Evolutionary conservation across 2,329 filamentous ascomycete genomes (phyloP), one percentile per base, ranked within the genome.

Genomic region (Fusarium sulawesiense): DNA sequence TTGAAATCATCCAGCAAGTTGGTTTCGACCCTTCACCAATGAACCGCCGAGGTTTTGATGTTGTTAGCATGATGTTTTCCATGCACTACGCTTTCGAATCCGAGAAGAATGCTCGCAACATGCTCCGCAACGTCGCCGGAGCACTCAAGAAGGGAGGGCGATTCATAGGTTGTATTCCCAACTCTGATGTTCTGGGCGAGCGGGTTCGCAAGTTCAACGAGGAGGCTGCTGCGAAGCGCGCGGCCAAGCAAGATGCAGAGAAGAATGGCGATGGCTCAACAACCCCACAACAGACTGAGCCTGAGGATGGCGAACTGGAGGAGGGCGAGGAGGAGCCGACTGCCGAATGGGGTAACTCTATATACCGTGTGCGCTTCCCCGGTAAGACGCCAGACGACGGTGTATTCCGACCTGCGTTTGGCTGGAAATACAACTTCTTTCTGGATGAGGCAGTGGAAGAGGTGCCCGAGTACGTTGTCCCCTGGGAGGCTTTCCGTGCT

Each of bases 21-120:
- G 96, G 96, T 23, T 97, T 97, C 73, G 93, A 97, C 76, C 84
- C 87, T 1, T 91, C 90, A 83, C 75, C 92, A 84, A 82, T 92
- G 89, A 80, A 90, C 66, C 89, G 89, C 56, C 91, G 91, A 58
- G 94, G 95, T 6, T 99, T 98, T 75, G 96, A 99, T 78, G 92
- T 98, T 44, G 95, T 99, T 68, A 94, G 92, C 77, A 97, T 97
- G 89, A 99, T 99, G 96, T 99, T 99, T 80, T 97, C 94, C 76
- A 96, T 99, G 90, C 96, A 99, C 82, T 99, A 99, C 79, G 94
- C 96, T 8, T 99, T 98, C 74, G 96, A 98, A 83, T 93, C 86
- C 55, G 95, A 99, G 79, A 88, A 89, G 49, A 97, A 97, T 80
- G 93, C 95, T 4, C 89, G 93, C 46, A 92, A 89, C 68, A 98